These are phyloP conservation scores for Penicillium samsonianum DNA, from an alignment of 495 filamentous ascomycete genomes.

Conservation along the genomic window DNA sequence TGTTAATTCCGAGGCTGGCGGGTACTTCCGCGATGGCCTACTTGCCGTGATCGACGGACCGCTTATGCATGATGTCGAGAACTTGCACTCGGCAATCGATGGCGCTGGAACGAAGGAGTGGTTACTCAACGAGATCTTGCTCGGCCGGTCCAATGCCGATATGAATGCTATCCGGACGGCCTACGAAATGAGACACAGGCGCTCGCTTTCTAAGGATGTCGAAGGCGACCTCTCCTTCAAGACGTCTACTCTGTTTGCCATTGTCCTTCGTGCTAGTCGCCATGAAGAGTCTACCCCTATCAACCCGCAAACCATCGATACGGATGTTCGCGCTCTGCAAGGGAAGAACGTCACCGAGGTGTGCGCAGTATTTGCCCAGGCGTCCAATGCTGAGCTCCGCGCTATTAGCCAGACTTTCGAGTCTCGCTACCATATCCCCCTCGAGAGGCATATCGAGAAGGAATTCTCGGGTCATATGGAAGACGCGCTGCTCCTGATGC, in stretches of 20 bases:
- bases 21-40: slow-evolving; percentile 70
- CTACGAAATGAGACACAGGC: slow-evolving; percentile 65
- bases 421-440: slow-evolving; percentile 59
- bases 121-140: slow-evolving; percentile 81
- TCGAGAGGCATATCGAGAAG: slow-evolving; percentile 72
- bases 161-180: slow-evolving; percentile 74
- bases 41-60: slow-evolving; percentile 76
- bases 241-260: slow-evolving; percentile 77
- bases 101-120: slow-evolving; percentile 85
- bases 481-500: slow-evolving; percentile 74
- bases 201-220: slow-evolving; percentile 66
- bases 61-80: slow-evolving; percentile 65
- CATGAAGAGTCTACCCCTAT: slow-evolving; percentile 75
- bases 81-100: slow-evolving; percentile 64
- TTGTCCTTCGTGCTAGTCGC: slow-evolving; percentile 68
- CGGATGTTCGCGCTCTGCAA: slow-evolving; percentile 71
- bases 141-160: slow-evolving; percentile 82
- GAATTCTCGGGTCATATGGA: slow-evolving; percentile 94
- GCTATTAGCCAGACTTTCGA: slow-evolving; percentile 75
- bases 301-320: slow-evolving; percentile 65
- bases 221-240: slow-evolving; percentile 78
- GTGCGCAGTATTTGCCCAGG: slow-evolving; percentile 69
- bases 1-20: slow-evolving; percentile 71
- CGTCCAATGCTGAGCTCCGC: slow-evolving; percentile 76
- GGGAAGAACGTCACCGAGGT: slow-evolving; percentile 71